Evolutionary conservation across 164 flowering plant genomes (phyloP), one percentile per base, ranked within the genome.

Genomic region (Vitis riparia): DNA sequence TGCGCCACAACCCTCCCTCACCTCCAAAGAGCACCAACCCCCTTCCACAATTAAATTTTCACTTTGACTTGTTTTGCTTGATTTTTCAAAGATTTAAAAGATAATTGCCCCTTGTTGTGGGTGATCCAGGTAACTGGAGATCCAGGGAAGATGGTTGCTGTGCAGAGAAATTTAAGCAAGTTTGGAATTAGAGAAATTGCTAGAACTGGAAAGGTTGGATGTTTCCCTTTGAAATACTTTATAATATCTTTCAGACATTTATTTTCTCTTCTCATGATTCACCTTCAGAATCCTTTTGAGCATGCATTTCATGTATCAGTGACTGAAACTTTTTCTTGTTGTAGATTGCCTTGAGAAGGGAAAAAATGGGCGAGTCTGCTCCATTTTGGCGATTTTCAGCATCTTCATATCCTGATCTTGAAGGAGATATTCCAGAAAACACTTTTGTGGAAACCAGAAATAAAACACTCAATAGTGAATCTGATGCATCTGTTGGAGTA

Each of bases 371-470:
- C 16, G 95, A 82, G 67, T 73, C 82, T 72, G 97, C 95, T 72
- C 98, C 99, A 65, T 96, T 96, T 84, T 96, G 99, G 99, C 80
- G 94, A 72, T 93, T 89, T 77, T 96, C 97, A 65, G 95, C 99
- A 55, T 89, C 95, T 78, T 93, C 99, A 11, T 96, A 93, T 85
- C 97, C 97, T 32, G 98, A 93, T 85, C 95, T 93, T 69, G 88
- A 80, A 72, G 86, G 63, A 65, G 50, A 74, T 62, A 51, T 68
- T 23, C 79, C 87, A 30, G 68, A 51, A 62, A 68, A 78, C 55
- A 64, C 80, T 78, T 57, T 69, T 73, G 48, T 51, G 1, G 76
- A 69, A 47, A 60, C 65, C 49, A 57, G 63, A 66, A 69, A 62
- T 63, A 62, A 58, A 68, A 63, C 71, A 12, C 63, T 67, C 0